phyloP scores from a whole-genome alignment of 2,329 filamentous ascomycete species.

The Polychaeton citri region DNA sequence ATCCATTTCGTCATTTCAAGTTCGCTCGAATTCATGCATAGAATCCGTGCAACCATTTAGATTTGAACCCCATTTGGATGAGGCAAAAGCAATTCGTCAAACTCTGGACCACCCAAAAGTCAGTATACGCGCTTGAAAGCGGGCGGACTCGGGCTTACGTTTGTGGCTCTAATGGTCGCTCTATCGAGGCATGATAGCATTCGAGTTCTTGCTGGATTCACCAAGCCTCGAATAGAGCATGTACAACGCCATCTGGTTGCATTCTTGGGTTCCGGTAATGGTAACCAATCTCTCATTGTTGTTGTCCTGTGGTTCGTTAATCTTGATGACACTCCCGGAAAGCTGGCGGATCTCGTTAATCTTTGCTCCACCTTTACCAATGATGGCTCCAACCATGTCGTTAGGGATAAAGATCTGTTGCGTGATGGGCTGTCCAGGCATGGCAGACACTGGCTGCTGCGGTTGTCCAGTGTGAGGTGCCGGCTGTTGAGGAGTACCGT shows the following conservation, averaged over 20 bases:
- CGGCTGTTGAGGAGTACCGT: constrained; percentile 46
- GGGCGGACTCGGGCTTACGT: too few relatives aligned
- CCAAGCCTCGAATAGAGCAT: constrained; percentile 97
- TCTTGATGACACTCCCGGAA: constrained; percentile 97
- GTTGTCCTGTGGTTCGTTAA: constrained; percentile 98
- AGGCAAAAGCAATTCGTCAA: too few relatives aligned
- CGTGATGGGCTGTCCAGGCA: constrained; percentile 69
- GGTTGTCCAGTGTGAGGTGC: constrained; percentile 53
- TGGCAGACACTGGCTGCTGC: constrained; percentile 45
- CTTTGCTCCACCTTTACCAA: constrained; percentile 95
- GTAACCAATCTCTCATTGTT: constrained; percentile 97
- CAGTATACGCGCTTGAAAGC: too few relatives aligned
- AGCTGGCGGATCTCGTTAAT: constrained; percentile 98
- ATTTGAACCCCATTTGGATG: too few relatives aligned
- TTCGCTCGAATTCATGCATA: too few relatives aligned
- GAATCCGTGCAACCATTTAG: too few relatives aligned
- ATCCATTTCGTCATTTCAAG: too few relatives aligned
- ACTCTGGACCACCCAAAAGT: too few relatives aligned
- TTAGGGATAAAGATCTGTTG: constrained; percentile 99
- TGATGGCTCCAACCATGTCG: constrained; percentile 98
- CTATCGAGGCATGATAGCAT: constrained; percentile 22
- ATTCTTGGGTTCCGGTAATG: constrained; percentile 93
- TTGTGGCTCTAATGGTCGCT: constrained; percentile 7
- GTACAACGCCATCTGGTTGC: constrained; percentile 99
- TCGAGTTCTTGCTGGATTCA: constrained; percentile 38